phyloP scores from a whole-genome alignment of 2,329 filamentous ascomycete species.

The Cordyceps militaris region DNA sequence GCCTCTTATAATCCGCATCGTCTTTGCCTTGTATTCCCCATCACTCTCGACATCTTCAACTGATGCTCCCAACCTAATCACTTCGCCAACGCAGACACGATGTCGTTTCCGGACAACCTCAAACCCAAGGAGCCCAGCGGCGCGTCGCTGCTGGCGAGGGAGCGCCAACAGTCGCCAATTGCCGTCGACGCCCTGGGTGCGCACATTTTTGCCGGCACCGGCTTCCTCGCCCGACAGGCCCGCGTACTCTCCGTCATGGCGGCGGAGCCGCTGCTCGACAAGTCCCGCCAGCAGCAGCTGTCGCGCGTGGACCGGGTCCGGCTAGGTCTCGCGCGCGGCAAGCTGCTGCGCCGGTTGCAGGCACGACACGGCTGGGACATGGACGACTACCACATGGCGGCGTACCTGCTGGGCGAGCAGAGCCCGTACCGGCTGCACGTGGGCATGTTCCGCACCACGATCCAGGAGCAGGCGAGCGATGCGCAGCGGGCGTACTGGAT shows the following conservation, averaged over 20 bases:
- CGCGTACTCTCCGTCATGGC: constrained; percentile 58
- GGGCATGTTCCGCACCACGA: constrained; percentile 43
- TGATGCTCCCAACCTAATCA: neutral
- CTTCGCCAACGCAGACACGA: neutral
- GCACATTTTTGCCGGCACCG: constrained; percentile 58
- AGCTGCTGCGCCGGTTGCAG: constrained; percentile 60
- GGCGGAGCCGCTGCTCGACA: constrained; percentile 66
- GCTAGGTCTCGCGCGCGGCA: constrained; percentile 61
- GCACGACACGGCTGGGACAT: constrained; percentile 61
- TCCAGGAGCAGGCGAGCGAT: constrained; percentile 63
- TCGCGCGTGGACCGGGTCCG: constrained; percentile 64
- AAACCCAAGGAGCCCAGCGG: constrained; percentile 55
- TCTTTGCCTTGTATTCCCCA: neutral
- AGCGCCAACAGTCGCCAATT: constrained; percentile 61
- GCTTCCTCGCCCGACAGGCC: constrained; percentile 53
- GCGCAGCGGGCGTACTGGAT: constrained; percentile 70
- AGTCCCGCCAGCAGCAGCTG: constrained; percentile 69
- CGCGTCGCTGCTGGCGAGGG: constrained; percentile 58
- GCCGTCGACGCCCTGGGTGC: constrained; percentile 59
- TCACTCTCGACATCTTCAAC: neutral
- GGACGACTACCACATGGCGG: constrained; percentile 58
- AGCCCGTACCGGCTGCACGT: constrained; percentile 66
- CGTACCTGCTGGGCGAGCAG: constrained; percentile 64
- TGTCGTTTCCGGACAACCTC: constrained; percentile 18
- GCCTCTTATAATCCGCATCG: neutral